These are phyloP conservation scores for Candida frijolesensis DNA, from an alignment of 1,139 yeast species.

Conservation along the genomic window DNA sequence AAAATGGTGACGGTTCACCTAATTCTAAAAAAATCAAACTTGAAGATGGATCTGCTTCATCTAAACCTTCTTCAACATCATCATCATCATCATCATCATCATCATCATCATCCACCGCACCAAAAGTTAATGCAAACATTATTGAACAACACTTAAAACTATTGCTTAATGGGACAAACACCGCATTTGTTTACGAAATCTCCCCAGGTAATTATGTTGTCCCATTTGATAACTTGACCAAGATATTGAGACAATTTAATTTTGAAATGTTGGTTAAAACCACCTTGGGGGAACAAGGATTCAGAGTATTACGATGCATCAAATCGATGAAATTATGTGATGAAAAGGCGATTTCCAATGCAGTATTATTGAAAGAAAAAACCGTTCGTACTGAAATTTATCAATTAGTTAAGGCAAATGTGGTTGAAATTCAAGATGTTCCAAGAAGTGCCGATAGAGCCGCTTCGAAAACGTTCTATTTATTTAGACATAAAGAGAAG, in stretches of 20 bases:
- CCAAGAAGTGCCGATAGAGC: conserved; percentile 92
- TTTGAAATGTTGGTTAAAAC: conserved; percentile 64
- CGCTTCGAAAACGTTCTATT: conserved; percentile 82
- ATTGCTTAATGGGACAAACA: conserved; percentile 41
- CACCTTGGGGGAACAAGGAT: conserved; percentile 59
- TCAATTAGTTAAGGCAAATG: conserved; percentile 56
- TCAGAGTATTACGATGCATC: conserved; percentile 67
- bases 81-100: conserved; percentile 16
- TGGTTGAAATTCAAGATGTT: conserved; percentile 82
- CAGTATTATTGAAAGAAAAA: conserved; percentile 74
- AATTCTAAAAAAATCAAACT: conserved; percentile 48
- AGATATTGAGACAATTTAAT: conserved; percentile 52
- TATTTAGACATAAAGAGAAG: conserved; percentile 73
- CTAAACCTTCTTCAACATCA: conserved; percentile 16
- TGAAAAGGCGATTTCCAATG: conserved; percentile 78
- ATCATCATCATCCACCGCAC: conserved; percentile 6
- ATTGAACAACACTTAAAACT: conserved; percentile 56
- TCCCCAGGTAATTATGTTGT: conserved; percentile 46
- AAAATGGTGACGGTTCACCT: conserved; percentile 22
- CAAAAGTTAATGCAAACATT: conserved; percentile 17
- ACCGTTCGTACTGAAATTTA: conserved; percentile 70
- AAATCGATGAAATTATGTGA: conserved; percentile 72
- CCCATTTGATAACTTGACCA: conserved; percentile 45
- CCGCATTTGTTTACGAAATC: conserved; percentile 49
- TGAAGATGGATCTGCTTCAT: conserved; percentile 35